These are phyloP conservation scores for Rhodamnia argentea DNA, from an alignment of 345 rosid species.

Conservation along the genomic window DNA sequence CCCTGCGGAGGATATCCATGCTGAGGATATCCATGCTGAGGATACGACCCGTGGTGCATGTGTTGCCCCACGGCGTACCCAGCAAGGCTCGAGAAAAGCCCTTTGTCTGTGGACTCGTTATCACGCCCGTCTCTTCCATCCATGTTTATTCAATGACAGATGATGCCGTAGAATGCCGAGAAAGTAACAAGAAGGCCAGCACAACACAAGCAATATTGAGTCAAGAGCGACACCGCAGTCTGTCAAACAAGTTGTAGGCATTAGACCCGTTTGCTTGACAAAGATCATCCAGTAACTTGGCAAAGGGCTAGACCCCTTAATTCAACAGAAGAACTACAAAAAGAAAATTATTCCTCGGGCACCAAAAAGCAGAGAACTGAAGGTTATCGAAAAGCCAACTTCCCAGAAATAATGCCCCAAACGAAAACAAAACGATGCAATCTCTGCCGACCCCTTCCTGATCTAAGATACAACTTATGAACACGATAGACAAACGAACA, in stretches of 20 bases:
- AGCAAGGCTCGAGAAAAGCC: conserved; percentile 52
- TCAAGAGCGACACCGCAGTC: background rate
- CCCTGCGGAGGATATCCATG: conserved; percentile 26
- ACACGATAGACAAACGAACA: background rate
- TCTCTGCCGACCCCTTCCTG: background rate
- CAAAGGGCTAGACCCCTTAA: background rate
- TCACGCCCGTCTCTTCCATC: conserved; percentile 10
- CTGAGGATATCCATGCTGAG: conserved; percentile 17
- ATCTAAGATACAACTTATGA: background rate
- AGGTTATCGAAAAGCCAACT: no score
- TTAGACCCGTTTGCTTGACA: background rate
- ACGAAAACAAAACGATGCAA: no score
- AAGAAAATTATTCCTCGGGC: background rate
- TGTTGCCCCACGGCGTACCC: conserved; percentile 48
- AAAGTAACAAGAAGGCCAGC: background rate
- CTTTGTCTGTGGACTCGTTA: conserved; percentile 30
- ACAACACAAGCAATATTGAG: background rate
- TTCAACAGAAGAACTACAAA: background rate
- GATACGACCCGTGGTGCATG: conserved; percentile 15
- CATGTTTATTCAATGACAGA: background rate
- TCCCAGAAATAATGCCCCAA: no score
- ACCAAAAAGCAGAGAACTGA: background rate
- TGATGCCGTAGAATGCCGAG: background rate
- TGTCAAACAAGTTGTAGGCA: background rate
- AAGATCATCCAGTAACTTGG: background rate